Percentiles rank a stretch among this genome's conserved stretches.
Evolutionary conservation across 306 rosid species (phyloP).

Genomic region (Cucumis cinereus): DNA sequence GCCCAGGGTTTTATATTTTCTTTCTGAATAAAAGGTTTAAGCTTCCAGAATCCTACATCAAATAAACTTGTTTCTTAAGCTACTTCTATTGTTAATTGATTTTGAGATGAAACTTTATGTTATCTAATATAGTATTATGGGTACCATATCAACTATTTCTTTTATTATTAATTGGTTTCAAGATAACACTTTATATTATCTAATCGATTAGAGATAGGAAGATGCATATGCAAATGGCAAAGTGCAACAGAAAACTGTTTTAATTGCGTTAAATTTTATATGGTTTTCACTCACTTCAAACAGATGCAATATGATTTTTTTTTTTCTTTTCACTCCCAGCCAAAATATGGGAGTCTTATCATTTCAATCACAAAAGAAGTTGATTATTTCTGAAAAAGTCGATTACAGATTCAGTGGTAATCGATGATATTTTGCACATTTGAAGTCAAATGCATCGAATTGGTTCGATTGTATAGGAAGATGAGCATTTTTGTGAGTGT

Average conservation of each 20-base stretch:
- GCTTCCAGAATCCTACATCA: no score
- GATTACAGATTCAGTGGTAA: neutral
- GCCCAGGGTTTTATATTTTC: neutral
- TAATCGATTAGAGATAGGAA: neutral
- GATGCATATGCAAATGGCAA: neutral
- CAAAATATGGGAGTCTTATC: neutral
- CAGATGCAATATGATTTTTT: neutral
- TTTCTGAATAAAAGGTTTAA: no score
- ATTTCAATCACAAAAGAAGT: neutral
- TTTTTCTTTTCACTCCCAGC: neutral
- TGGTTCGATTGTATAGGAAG: neutral
- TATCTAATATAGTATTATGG: no score
- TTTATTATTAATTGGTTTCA: no score
- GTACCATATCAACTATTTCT: no score
- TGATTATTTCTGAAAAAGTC: neutral
- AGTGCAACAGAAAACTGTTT: neutral
- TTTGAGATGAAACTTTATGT: no score
- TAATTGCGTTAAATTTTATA: neutral
- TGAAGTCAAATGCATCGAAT: neutral
- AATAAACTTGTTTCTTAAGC: no score
- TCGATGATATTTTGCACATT: neutral
- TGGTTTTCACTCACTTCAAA: neutral
- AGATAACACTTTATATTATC: no score
- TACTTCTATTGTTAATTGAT: no score
- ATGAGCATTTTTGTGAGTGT: neutral